Conservation (phyloP, 2,329 filamentous ascomycete genomes). For the Pseudogymnoascus pannorum region DNA sequence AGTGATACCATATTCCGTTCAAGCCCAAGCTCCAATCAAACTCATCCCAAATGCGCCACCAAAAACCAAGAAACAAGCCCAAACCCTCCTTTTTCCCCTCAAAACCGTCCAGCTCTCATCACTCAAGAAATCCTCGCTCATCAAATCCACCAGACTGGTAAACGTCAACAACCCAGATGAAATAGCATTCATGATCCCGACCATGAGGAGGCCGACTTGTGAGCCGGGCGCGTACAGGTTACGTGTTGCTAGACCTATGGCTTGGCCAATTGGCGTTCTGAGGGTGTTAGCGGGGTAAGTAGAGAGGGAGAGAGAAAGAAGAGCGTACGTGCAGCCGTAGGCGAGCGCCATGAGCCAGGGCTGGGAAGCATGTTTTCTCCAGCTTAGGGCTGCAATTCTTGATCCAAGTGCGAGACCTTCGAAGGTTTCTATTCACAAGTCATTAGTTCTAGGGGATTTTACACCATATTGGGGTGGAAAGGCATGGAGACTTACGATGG, state of each 20-base stretch:
- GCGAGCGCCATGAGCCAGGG: slow-evolving; percentile 13
- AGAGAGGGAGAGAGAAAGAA: background rate
- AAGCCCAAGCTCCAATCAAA: slow-evolving; percentile 60
- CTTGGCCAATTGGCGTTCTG: slow-evolving; percentile 72
- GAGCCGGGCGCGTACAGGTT: slow-evolving; percentile 70
- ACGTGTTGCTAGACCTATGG: slow-evolving; percentile 68
- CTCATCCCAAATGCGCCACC: slow-evolving; percentile 56
- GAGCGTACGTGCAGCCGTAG: slow-evolving; percentile 4
- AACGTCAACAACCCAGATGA: slow-evolving; percentile 72
- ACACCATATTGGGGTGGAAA: slow-evolving; percentile 48
- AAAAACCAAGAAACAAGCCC: slow-evolving; percentile 56
- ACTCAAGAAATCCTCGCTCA: slow-evolving; percentile 73
- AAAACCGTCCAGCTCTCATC: slow-evolving; percentile 61
- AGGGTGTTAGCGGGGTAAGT: background rate
- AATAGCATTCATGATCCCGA: slow-evolving; percentile 81
- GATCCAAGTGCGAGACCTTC: slow-evolving; percentile 62
- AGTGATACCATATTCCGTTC: background rate
- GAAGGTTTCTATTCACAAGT: slow-evolving; percentile 25
- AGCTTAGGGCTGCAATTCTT: slow-evolving; percentile 50
- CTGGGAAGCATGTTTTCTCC: background rate
- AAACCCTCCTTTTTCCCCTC: slow-evolving; percentile 47
- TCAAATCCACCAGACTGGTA: slow-evolving; percentile 69
- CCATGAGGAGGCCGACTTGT: slow-evolving; percentile 66
- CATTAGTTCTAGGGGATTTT: slow-evolving; percentile 18
- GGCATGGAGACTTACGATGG: slow-evolving; percentile 38